Conservation (phyloP, 805 yeast species). For the Starmera dryadoides region DNA sequence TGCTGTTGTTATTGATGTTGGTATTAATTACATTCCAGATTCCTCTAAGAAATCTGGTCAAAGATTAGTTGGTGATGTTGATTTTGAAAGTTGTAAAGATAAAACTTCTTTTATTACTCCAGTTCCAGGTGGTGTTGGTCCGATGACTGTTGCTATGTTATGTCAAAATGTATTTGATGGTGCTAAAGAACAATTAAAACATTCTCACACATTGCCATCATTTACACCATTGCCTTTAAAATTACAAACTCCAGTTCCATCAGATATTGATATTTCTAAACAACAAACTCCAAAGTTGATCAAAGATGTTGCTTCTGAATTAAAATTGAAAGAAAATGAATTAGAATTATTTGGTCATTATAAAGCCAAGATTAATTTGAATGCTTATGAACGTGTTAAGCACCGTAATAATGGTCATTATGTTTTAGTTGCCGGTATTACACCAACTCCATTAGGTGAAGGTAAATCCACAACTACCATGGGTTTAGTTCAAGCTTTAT, state of each 20-base stretch:
- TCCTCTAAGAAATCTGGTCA: conserved; percentile 59
- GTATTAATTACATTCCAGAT: conserved; percentile 71
- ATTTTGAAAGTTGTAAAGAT: conserved; percentile 45
- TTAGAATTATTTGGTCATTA: conserved; percentile 69
- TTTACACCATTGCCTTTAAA: conserved; percentile 49
- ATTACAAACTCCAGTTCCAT: conserved; percentile 64
- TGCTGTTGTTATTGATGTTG: conserved; percentile 73
- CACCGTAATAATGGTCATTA: conserved; percentile 61
- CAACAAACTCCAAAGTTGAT: conserved; percentile 69
- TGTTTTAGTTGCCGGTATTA: conserved; percentile 73
- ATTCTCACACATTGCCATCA: conserved; percentile 16
- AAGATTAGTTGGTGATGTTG: conserved; percentile 74
- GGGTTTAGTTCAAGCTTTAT: conserved; percentile 75
- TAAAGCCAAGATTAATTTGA: conserved; percentile 69
- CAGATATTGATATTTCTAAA: conserved; percentile 73
- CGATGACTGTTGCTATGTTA: conserved; percentile 84
- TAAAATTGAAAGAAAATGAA: conserved; percentile 61
- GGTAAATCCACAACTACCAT: conserved; percentile 82
- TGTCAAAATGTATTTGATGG: conserved; percentile 65
- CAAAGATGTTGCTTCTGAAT: conserved; percentile 59
- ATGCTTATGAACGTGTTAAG: conserved; percentile 54
- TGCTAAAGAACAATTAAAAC: conserved; percentile 42
- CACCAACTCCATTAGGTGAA: conserved; percentile 83
- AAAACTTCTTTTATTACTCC: conserved; percentile 70
- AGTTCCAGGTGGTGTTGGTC: conserved; percentile 90